These are phyloP conservation scores for Ceratobasidium sp. DNA, from an alignment of 1,284 basidiomycete species.

Conservation along the genomic window DNA sequence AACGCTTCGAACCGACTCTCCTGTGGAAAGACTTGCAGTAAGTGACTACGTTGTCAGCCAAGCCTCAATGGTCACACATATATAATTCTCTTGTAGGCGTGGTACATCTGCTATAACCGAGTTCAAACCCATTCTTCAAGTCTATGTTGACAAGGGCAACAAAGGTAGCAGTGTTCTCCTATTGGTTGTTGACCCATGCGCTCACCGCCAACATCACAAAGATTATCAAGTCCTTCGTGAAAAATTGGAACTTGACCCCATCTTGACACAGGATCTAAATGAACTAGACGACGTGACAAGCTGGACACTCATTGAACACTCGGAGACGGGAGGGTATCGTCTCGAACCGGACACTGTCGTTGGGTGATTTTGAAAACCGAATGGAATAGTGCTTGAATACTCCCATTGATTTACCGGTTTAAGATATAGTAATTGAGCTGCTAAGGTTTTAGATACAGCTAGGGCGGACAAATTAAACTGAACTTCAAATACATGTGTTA, in stretches of 20 bases:
- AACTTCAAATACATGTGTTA: no score
- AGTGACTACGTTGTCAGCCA: neutral
- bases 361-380: neutral
- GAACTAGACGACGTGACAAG: constrained; percentile 14
- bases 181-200: neutral
- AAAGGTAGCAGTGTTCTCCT: neutral
- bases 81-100: constrained; percentile 6
- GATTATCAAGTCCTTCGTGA: neutral
- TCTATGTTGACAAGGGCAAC: constrained; percentile 1
- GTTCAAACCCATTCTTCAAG: constrained; percentile 7
- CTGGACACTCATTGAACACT: neutral
- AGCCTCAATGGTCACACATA: neutral
- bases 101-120: neutral
- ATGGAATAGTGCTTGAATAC: no score
- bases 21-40: constrained; percentile 26
- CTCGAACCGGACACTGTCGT: neutral
- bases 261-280: constrained; percentile 14
- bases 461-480: no score
- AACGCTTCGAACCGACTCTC: constrained; percentile 17
- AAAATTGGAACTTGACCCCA: neutral
- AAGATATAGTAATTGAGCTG: no score
- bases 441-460: no score
- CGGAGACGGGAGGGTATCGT: neutral
- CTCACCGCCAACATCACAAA: neutral
- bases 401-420: no score